Evolutionary conservation across 148 eudicot genomes (phyloP), one percentile per base, ranked within the genome.

Genomic region (Drosera capensis): DNA sequence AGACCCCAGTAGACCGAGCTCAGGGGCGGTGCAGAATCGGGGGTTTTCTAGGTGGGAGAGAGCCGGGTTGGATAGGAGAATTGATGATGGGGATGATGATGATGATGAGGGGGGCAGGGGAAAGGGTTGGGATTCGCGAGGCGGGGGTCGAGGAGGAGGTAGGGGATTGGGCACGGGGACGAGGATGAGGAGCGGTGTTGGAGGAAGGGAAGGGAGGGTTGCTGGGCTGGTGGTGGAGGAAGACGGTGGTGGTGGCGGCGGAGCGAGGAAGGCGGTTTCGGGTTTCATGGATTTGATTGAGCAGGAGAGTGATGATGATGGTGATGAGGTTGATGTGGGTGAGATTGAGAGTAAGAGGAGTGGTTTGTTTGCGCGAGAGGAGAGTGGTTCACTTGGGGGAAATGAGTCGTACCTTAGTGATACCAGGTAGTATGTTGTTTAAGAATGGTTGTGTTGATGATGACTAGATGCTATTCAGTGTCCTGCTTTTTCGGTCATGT

Each of bases 381-480:
- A 30, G 26, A 49, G 25, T 30, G 48, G 43, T 52, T 76, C 75
- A 14, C 15, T 59, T 6, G 68, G 45, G 24, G 43, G 46, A 36
- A 58, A 53, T 52, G 86, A 67, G 13, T 71, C 96, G 5, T 73
- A 86, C 51, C 80, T 86, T 29, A 78, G 79, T 55, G 79, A 78
- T 57, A 81, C 81, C 37, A 86, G 96, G 96, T 86, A 45, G 45
- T 23, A 0, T 4, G 14, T 37, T 5, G 14, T 49, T 25, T 31
- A 9, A 19, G 16, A 3, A 25, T 39, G 30, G 1, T 16, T 8
- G 8, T 52, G n/a, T 34, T 46, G 9, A 19, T 42, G 17, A 14
- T 39, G 43, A 14, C 17, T 14, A 39, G 16, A 17, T 1, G n/a
- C 4, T 7, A 14, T 14, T 39, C n/a, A n/a, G n/a, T n/a, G n/a